Evolutionary conservation across 108 stramenopile species (phyloP).

Genomic region (Ochromonas danica): DNA sequence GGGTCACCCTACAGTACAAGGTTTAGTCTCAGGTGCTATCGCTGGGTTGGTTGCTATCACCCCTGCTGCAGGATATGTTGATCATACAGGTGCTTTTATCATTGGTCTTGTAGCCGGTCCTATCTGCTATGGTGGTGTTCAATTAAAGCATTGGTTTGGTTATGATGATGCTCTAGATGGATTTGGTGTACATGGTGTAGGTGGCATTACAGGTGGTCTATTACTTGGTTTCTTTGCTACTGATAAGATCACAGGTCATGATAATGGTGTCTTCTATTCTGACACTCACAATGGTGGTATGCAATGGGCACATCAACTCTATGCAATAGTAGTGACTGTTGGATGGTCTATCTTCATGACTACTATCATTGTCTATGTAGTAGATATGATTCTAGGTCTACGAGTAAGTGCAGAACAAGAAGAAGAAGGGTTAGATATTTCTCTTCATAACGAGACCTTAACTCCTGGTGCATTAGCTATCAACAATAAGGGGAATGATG

Average conservation of each 20-base stretch:
- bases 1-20: constrained; percentile 3
- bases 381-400: not conserved
- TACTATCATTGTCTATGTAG: not conserved
- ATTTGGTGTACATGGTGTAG: constrained; percentile 23
- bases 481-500: too few relatives aligned
- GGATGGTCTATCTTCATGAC: not conserved
- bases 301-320: not conserved
- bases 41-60: constrained; percentile 25
- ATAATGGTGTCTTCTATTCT: not conserved
- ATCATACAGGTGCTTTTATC: not conserved
- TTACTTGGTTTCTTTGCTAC: constrained; percentile 2
- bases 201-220: constrained; percentile 2
- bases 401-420: not conserved
- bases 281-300: not conserved
- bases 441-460: not conserved
- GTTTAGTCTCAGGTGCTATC: constrained; percentile 18
- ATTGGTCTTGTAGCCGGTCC: constrained; percentile 2
- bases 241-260: too few relatives aligned
- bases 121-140: not conserved
- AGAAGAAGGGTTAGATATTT: not conserved
- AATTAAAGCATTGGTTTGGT: not conserved
- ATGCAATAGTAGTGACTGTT: not conserved
- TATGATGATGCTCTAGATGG: constrained; percentile 26
- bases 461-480: too few relatives aligned
- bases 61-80: constrained; percentile 33